Conservation (phyloP, 345 rosid species). For the Hibiscus mutabilis region DNA sequence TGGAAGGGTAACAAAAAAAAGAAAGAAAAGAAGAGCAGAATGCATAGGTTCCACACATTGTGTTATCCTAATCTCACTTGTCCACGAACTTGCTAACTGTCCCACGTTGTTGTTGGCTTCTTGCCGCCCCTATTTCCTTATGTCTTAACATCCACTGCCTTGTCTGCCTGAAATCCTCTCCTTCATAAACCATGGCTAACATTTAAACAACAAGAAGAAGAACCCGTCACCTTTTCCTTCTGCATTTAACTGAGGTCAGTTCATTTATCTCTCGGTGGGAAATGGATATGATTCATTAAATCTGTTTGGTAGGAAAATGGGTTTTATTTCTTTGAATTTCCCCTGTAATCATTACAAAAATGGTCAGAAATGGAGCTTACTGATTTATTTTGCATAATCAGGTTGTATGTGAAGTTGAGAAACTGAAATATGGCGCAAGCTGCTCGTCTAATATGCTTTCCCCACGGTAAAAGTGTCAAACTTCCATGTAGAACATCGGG, state of each 20-base stretch:
- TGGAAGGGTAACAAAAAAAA: no score
- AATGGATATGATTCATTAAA: no score
- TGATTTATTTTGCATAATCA: constrained; percentile 13
- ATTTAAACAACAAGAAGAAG: not conserved
- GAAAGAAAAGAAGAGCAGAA: not conserved
- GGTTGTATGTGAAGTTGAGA: constrained; percentile 25
- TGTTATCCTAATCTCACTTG: constrained; percentile 5
- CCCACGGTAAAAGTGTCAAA: constrained; percentile 32
- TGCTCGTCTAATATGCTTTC: constrained; percentile 37
- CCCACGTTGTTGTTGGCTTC: not conserved
- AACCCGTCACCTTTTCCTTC: not conserved
- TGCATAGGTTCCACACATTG: constrained; percentile 6
- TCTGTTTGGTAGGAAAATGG: no score
- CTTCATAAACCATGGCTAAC: not conserved
- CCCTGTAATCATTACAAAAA: not conserved
- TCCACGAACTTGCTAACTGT: not conserved
- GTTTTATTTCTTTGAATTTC: not conserved
- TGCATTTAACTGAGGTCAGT: not conserved
- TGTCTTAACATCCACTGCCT: not conserved
- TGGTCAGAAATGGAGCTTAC: not conserved
- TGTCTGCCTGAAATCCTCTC: not conserved
- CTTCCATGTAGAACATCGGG: constrained; percentile 26
- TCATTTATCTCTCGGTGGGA: not conserved
- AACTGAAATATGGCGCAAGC: constrained; percentile 50
- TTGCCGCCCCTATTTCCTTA: not conserved